phyloP scores from a whole-genome alignment of 75 land plant genomes.

The Cryptomeria japonica region DNA sequence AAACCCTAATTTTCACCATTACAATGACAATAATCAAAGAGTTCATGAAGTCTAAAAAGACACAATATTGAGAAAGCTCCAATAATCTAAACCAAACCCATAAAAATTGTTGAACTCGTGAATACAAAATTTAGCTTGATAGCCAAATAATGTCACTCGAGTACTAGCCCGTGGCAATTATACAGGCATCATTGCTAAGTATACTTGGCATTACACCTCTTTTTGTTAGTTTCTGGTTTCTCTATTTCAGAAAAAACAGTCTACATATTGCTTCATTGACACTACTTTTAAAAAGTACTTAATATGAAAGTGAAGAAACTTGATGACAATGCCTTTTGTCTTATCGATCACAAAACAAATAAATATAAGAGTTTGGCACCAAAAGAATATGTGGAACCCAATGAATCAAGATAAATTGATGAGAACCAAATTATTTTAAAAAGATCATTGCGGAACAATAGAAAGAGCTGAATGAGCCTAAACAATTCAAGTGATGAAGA shows the following conservation, averaged over 20 bases:
- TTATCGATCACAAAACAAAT: background rate
- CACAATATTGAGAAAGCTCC: background rate
- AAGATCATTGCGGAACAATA: no score
- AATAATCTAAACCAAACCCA: no score
- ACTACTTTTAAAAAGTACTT: background rate
- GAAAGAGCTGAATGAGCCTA: no score
- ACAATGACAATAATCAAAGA: no score
- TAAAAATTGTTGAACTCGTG: no score
- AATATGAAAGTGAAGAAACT: background rate
- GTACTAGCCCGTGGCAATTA: background rate
- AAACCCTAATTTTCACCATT: no score
- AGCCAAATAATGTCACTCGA: background rate
- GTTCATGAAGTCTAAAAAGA: background rate
- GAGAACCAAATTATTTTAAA: no score
- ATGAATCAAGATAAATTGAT: no score
- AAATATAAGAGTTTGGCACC: no score
- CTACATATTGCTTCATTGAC: background rate
- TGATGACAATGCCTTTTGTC: background rate
- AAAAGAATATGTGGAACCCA: no score
- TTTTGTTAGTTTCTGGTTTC: background rate
- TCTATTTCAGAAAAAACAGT: background rate
- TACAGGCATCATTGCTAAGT: background rate
- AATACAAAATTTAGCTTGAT: background rate
- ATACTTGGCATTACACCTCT: background rate
- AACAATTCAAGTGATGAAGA: no score